phyloP scores from a whole-genome alignment of 495 filamentous ascomycete species.

The Penicillium tannophilum region DNA sequence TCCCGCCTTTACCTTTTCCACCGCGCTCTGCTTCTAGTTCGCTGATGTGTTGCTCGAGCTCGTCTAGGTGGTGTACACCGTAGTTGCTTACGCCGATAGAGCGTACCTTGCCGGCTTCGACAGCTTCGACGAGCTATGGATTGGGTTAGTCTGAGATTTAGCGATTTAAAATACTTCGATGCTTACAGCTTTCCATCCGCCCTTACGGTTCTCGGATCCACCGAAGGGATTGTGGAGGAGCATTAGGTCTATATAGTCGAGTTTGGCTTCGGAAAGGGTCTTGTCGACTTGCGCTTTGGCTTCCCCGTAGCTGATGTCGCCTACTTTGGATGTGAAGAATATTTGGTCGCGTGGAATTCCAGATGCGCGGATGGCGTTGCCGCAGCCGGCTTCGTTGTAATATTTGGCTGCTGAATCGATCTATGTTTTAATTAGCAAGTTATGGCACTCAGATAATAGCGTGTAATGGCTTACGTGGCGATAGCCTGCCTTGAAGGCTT shows the following conservation, averaged over 20 bases:
- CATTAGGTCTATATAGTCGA: constrained; percentile 68
- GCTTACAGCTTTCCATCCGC: constrained; percentile 59
- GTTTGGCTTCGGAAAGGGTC: constrained; percentile 53
- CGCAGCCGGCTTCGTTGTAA: constrained; percentile 62
- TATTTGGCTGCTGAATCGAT: constrained; percentile 69
- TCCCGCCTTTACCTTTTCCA: constrained; percentile 50
- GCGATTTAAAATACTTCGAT: neutral
- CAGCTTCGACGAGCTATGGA: constrained; percentile 58
- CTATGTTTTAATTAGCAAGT: constrained; percentile 7
- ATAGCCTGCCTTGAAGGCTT: constrained; percentile 67
- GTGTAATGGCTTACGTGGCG: constrained; percentile 54
- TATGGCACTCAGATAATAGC: no score
- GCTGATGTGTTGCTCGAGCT: constrained; percentile 45
- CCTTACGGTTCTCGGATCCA: constrained; percentile 57
- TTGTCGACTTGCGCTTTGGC: constrained; percentile 58
- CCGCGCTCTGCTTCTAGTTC: constrained; percentile 21
- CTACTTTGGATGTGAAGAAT: constrained; percentile 71
- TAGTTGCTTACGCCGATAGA: constrained; percentile 69
- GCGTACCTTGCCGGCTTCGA: constrained; percentile 59
- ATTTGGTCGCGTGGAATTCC: constrained; percentile 58
- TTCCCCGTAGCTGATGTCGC: constrained; percentile 54
- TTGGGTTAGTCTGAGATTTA: neutral
- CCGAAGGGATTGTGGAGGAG: constrained; percentile 68
- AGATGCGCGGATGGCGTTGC: constrained; percentile 52
- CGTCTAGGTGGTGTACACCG: constrained; percentile 66